Evolutionary conservation across 192 early-diverging fungal genomes (phyloP), one percentile per base, ranked within the genome.

Genomic region (Martensiomyces pterosporus): DNA sequence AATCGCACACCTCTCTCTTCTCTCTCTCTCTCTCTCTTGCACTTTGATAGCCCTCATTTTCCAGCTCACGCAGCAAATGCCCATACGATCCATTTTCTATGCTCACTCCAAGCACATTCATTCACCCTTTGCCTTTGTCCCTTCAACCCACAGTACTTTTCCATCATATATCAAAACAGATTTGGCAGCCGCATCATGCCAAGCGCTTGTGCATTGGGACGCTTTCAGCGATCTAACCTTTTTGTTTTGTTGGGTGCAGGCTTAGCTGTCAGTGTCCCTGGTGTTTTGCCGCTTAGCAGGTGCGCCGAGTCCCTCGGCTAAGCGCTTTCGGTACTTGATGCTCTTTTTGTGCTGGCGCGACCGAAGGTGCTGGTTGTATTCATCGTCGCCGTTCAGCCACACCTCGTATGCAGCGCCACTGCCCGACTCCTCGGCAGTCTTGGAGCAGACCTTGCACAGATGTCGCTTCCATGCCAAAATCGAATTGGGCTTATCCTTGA

Each of bases 331-430:
- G 40, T 64, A 52, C 23, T 43, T 48, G 16, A 59, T 39, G 17
- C 71, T 76, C 35, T 75, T 78, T 47, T 71, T 67, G 61, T 94
- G 92, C 32, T 72, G 71, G 13, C 79, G 79, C 36, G 83, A 86
- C 15, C 55, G 60, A 8, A 85, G 38, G 46, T 94, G 92, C 45
- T 88, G 83, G 32, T 82, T 68, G 80, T 85, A 89, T 46, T 89
- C 85, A 12, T 63, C 65, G 19, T 78, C 65, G n/a, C 92, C 92
- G 49, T 90, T 84, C 17, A 93, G 49, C 72, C 64, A 75, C 8
- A 67, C 67, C 36, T 71, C 47, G 60, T 47, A 24, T 23, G 58
- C 47, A 49, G 51, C 41, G n/a, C 76, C 44, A 62, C 64, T n/a
- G 58, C 55, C 9, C 27, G 65, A 21, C 16, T 71, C 61, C 15